A percentile compares a stretch with the other conserved stretches of the same genome.
Evolutionary conservation across 768 basidiomycete genomes (phyloP).

Genomic region (Leccinellum albellum): DNA sequence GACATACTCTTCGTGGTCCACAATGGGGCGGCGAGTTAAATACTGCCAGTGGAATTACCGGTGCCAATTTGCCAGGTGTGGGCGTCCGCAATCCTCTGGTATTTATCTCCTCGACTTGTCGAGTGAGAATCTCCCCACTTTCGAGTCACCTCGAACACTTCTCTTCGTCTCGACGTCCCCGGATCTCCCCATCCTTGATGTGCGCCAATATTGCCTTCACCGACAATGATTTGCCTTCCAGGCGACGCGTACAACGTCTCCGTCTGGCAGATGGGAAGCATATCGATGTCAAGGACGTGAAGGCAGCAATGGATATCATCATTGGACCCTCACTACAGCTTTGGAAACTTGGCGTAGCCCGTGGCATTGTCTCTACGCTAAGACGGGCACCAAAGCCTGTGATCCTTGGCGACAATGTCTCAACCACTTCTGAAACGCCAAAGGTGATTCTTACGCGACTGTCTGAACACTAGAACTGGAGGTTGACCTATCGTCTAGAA

Average conservation of each 20-base stretch:
- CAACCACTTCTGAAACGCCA: slow-evolving; percentile 2
- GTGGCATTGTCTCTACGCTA: not conserved
- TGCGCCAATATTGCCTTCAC: slow-evolving; percentile 1
- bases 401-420: slow-evolving; percentile 1
- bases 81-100: not conserved
- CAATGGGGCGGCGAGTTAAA: slow-evolving; percentile 21
- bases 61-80: not conserved
- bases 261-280: slow-evolving; percentile 11
- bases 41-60: slow-evolving; percentile 7
- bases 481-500: slow-evolving; percentile 11
- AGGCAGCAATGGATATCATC: slow-evolving; percentile 17
- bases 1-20: slow-evolving; percentile 4
- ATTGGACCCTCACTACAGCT: slow-evolving; percentile 22
- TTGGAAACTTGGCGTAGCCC: slow-evolving; percentile 15
- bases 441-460: slow-evolving; percentile 15
- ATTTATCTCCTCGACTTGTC: slow-evolving; percentile 7
- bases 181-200: slow-evolving; percentile 9
- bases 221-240: slow-evolving; percentile 5
- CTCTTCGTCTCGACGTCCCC: not conserved
- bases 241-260: slow-evolving; percentile 5
- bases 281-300: slow-evolving; percentile 17
- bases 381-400: slow-evolving; percentile 10
- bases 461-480: not conserved
- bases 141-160: not conserved
- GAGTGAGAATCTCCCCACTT: not conserved